These are phyloP conservation scores for Pulveroboletus ravenelii DNA, from an alignment of 768 basidiomycete genomes.

Conservation along the genomic window DNA sequence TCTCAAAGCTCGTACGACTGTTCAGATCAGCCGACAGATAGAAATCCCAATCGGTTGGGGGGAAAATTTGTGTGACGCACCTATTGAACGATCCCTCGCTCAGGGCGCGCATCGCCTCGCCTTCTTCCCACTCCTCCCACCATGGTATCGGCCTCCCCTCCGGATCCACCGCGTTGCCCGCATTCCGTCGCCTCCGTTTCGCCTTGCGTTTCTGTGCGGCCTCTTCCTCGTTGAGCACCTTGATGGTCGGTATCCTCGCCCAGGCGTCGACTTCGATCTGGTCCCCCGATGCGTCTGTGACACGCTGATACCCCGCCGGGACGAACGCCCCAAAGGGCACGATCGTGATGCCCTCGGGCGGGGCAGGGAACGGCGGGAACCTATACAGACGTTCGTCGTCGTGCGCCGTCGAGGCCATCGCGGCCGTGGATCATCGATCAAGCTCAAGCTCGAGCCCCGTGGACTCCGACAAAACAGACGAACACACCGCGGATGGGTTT, in stretches of 20 bases:
- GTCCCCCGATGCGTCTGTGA: constrained; percentile 6
- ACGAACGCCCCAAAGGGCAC: constrained; percentile 41
- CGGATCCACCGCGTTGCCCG: constrained; percentile 19
- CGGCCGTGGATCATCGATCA: neutral
- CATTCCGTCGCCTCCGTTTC: constrained; percentile 10
- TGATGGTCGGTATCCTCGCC: constrained; percentile 22
- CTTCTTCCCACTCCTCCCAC: constrained; percentile 33
- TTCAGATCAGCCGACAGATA: neutral
- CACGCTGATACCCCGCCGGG: constrained; percentile 20
- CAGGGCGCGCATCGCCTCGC: constrained; percentile 19
- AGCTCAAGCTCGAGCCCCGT: neutral
- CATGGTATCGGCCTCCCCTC: constrained; percentile 24
- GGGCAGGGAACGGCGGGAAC: constrained; percentile 48
- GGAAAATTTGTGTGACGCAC: constrained; percentile 20
- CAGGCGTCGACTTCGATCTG: constrained; percentile 26
- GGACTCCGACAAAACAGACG: too few relatives aligned
- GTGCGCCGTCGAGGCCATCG: neutral
- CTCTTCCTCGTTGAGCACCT: constrained; percentile 24
- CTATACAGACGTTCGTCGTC: neutral
- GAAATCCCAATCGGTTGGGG: neutral
- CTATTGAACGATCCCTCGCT: constrained; percentile 24
- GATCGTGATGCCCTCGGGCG: constrained; percentile 38
- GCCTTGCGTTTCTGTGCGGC: constrained; percentile 12
- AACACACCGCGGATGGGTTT: too few relatives aligned
- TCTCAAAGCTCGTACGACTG: constrained; percentile 12